Percentiles rank a stretch among this genome's conserved stretches.
These are phyloP conservation scores for Micractinium sp. DNA, from an alignment of 139 green algal species.

Conservation along the genomic window DNA sequence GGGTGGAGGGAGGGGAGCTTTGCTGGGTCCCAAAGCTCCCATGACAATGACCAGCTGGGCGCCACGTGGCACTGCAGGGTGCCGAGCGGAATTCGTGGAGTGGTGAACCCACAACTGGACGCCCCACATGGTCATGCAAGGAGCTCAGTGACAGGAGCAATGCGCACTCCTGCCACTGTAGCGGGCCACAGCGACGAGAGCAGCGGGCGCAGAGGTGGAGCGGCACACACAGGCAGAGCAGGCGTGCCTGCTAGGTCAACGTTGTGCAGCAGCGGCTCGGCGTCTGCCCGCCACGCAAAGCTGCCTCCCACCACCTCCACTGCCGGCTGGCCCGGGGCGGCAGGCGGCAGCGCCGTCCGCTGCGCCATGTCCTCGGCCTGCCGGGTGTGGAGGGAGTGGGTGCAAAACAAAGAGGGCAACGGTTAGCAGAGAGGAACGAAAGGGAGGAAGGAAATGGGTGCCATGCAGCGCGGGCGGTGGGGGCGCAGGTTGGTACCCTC, in stretches of 20 bases:
- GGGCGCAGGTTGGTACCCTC: too few relatives aligned
- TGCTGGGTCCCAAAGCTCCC: too few relatives aligned
- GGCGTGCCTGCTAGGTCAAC: constrained; percentile 35
- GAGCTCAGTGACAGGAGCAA: background rate
- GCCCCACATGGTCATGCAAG: too few relatives aligned
- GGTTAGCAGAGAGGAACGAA: background rate
- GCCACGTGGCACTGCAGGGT: too few relatives aligned
- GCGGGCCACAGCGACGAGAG: background rate
- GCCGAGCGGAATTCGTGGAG: too few relatives aligned
- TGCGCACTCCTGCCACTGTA: background rate
- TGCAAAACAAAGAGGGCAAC: background rate
- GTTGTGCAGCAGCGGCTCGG: constrained; percentile 42
- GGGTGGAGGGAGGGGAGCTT: background rate
- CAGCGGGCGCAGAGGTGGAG: too few relatives aligned
- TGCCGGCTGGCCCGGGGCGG: constrained; percentile 2
- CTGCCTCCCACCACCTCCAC: constrained; percentile 29
- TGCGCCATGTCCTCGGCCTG: constrained; percentile 69
- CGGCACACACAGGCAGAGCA: background rate
- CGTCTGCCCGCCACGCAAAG: constrained; percentile 39
- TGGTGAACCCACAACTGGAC: too few relatives aligned
- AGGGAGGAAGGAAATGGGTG: too few relatives aligned
- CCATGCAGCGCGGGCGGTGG: too few relatives aligned
- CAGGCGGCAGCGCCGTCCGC: constrained; percentile 18
- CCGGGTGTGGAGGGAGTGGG: too few relatives aligned
- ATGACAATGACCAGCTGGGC: too few relatives aligned